Conservation (phyloP, 1,284 basidiomycete genomes). For the Peniophora sp. region DNA sequence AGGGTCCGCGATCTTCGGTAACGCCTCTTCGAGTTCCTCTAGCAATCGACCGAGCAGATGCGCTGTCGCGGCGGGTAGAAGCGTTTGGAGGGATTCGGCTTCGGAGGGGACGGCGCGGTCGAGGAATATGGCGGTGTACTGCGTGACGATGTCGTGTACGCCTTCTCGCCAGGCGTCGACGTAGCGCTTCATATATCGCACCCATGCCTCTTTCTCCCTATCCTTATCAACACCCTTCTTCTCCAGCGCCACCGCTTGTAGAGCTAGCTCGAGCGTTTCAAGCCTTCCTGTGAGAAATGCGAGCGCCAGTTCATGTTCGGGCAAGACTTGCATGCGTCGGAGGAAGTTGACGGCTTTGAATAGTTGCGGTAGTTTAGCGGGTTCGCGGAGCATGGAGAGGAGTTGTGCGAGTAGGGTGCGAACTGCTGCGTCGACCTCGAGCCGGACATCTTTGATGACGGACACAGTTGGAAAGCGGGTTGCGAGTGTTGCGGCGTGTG, state of each 20-base stretch:
- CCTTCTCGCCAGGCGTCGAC: slow-evolving; percentile 90
- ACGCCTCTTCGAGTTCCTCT: slow-evolving; percentile 40
- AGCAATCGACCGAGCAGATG: slow-evolving; percentile 51
- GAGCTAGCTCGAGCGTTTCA: slow-evolving; percentile 37
- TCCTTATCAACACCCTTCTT: slow-evolving; percentile 29
- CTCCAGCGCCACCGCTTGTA: slow-evolving; percentile 37
- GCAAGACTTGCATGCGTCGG: slow-evolving; percentile 63
- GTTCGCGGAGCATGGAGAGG: slow-evolving; percentile 72
- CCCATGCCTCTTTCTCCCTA: slow-evolving; percentile 59
- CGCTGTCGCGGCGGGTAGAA: slow-evolving; percentile 48
- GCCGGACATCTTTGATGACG: slow-evolving; percentile 49
- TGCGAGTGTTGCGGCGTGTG: slow-evolving; percentile 50
- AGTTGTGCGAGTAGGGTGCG: slow-evolving; percentile 73
- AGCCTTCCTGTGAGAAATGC: slow-evolving; percentile 62
- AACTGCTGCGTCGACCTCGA: slow-evolving; percentile 69
- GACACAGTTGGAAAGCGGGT: slow-evolving; percentile 31
- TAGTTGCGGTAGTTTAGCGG: slow-evolving; percentile 81
- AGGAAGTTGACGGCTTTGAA: slow-evolving; percentile 86
- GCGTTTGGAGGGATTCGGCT: slow-evolving; percentile 26
- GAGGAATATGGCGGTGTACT: slow-evolving; percentile 86
- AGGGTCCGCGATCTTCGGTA: slow-evolving; percentile 49
- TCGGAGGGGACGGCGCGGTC: slow-evolving; percentile 34
- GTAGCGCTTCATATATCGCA: slow-evolving; percentile 77
- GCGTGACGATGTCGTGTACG: slow-evolving; percentile 85
- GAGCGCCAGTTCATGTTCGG: slow-evolving; percentile 58